A percentile compares a stretch with the other conserved stretches of the same genome.
phyloP scores from a whole-genome alignment of 2,329 filamentous ascomycete genomes.

The Xylaria sp. region DNA sequence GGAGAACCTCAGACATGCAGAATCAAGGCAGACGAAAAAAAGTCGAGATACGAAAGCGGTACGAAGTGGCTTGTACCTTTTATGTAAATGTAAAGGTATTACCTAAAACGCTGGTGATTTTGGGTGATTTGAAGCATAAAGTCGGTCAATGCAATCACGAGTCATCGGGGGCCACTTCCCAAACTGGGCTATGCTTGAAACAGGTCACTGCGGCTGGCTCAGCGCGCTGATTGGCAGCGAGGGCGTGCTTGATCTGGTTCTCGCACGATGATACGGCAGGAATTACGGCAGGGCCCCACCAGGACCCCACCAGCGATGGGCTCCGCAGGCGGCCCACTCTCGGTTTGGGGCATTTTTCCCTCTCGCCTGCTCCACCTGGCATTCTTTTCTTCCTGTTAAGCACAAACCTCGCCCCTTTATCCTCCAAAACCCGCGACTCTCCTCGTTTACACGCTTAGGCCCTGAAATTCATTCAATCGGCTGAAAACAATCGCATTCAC shows the following conservation, averaged over 20 bases:
- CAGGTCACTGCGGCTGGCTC: conserved; percentile 3
- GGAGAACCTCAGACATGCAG: too few species aligned
- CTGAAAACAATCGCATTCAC: conserved; percentile 22
- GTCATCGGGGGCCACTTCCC: conserved; percentile 20
- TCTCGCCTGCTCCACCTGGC: conserved; percentile 21
- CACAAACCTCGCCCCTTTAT: conserved; percentile 31
- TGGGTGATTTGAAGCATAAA: conserved; percentile 25
- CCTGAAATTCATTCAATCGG: conserved; percentile 29
- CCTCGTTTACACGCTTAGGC: conserved; percentile 33
- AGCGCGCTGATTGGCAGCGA: conserved; percentile 6
- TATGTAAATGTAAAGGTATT: conserved; percentile 1
- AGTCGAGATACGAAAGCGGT: not conserved
- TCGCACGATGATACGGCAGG: conserved; percentile 18
- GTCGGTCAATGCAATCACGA: conserved; percentile 27
- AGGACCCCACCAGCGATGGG: too few species aligned
- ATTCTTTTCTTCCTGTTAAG: conserved; percentile 27
- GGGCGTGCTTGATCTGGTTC: conserved; percentile 10
- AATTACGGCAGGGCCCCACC: conserved; percentile 3
- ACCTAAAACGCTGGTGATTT: not conserved
- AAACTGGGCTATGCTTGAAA: conserved; percentile 19
- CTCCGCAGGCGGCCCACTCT: not conserved
- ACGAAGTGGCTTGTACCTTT: not conserved
- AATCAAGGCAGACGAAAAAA: not conserved
- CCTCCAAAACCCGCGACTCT: conserved; percentile 28
- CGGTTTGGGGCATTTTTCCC: conserved; percentile 18